Percentiles rank a stretch among this genome's conserved stretches.
These are phyloP conservation scores for Ilyonectria sp. DNA, from an alignment of 2,329 filamentous ascomycete genomes.

Conservation along the genomic window DNA sequence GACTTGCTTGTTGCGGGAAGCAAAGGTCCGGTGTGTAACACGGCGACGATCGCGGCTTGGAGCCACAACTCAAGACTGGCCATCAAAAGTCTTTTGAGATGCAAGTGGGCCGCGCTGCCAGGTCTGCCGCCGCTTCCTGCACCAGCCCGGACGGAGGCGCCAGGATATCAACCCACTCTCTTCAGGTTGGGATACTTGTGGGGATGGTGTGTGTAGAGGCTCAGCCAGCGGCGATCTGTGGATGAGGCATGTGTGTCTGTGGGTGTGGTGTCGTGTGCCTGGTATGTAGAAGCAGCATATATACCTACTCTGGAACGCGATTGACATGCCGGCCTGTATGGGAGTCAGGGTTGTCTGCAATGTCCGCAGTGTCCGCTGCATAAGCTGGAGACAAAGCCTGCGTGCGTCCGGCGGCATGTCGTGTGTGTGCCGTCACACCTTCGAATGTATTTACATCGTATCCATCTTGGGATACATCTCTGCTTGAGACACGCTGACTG, in stretches of 20 bases:
- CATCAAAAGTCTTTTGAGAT: neutral
- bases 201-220: constrained; percentile 1
- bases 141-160: constrained; percentile 4
- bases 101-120: neutral
- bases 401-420: neutral
- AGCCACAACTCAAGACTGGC: constrained; percentile 1
- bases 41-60: neutral
- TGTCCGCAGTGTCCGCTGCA: neutral
- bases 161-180: constrained; percentile 15
- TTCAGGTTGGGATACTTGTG: constrained; percentile 2
- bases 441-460: neutral
- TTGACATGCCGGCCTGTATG: constrained; percentile 24
- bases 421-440: no score
- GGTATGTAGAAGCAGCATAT: constrained; percentile 16
- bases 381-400: neutral
- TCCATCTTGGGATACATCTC: neutral
- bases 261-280: constrained; percentile 6
- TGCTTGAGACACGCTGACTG: neutral
- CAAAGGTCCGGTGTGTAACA: neutral
- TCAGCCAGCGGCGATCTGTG: neutral
- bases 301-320: constrained; percentile 21
- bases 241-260: constrained; percentile 4
- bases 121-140: constrained; percentile 20
- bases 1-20: neutral
- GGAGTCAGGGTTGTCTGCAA: constrained; percentile 6